These are phyloP conservation scores for Leccinum subgranulosum DNA, from an alignment of 768 basidiomycete species.

Conservation along the genomic window DNA sequence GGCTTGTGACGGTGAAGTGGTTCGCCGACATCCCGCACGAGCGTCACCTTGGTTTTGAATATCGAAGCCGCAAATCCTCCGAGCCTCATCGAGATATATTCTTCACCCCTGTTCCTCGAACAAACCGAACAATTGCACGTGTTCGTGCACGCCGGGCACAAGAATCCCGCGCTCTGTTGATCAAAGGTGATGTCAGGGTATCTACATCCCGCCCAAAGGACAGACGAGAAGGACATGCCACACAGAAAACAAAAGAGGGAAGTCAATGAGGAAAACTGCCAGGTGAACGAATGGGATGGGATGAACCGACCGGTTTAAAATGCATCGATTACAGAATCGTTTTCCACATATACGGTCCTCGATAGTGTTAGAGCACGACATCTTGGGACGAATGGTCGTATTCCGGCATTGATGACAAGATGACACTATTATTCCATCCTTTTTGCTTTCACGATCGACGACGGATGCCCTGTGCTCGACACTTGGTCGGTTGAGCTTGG, in stretches of 20 bases:
- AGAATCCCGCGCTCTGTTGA: slow-evolving; percentile 25
- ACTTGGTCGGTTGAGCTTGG: slow-evolving; percentile 3
- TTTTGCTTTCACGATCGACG: background rate
- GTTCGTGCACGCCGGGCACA: slow-evolving; percentile 44
- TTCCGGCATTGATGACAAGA: slow-evolving; percentile 40
- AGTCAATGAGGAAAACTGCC: slow-evolving; percentile 3
- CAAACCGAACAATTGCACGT: slow-evolving; percentile 51
- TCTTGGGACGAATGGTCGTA: slow-evolving; percentile 28
- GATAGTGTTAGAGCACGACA: slow-evolving; percentile 30
- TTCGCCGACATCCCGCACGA: slow-evolving; percentile 18
- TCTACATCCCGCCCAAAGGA: slow-evolving; percentile 18
- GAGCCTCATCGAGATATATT: slow-evolving; percentile 36
- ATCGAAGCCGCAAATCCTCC: slow-evolving; percentile 22
- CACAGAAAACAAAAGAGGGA: background rate
- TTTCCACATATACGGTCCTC: slow-evolving; percentile 27
- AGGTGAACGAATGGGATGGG: background rate
- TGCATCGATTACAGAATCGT: slow-evolving; percentile 35
- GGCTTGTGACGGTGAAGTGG: background rate
- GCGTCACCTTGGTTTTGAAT: slow-evolving; percentile 20
- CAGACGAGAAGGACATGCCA: background rate
- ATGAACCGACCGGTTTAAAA: slow-evolving; percentile 30
- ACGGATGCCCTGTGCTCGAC: background rate
- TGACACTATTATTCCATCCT: slow-evolving; percentile 3
- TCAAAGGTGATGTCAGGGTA: slow-evolving; percentile 40
- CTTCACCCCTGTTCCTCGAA: slow-evolving; percentile 43